Evolutionary conservation across 2,329 filamentous ascomycete species (phyloP).

Genomic region (Apiospora kogelbergensis): DNA sequence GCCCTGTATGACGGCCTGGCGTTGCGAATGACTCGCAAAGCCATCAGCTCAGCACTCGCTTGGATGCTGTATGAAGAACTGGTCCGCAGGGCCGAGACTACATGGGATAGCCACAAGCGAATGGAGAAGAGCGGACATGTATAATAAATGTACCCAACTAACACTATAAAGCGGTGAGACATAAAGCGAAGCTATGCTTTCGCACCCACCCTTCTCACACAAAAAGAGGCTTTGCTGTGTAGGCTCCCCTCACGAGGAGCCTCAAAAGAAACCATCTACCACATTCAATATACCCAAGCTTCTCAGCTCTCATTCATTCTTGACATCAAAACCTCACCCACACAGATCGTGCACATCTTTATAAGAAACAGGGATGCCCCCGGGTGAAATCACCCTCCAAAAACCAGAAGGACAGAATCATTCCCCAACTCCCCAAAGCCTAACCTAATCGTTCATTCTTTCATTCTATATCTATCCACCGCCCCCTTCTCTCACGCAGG

Average conservation of each 20-base stretch:
- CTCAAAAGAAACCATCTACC: not conserved
- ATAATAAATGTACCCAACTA: slow-evolving; percentile 17
- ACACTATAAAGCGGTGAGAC: not conserved
- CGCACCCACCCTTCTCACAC: not conserved
- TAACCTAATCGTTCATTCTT: not conserved
- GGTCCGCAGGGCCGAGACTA: slow-evolving; percentile 65
- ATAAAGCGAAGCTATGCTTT: not conserved
- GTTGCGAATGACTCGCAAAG: slow-evolving; percentile 86
- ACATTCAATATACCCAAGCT: not conserved
- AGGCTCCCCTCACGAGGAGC: not conserved
- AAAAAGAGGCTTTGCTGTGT: slow-evolving; percentile 8
- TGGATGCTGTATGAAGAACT: slow-evolving; percentile 98
- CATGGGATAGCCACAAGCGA: slow-evolving; percentile 23
- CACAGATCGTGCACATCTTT: slow-evolving; percentile 13
- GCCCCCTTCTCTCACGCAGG: slow-evolving; percentile 32
- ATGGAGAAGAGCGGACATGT: slow-evolving; percentile 21
- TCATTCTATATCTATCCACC: too few relatives aligned
- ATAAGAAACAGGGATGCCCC: not conserved
- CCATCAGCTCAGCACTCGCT: slow-evolving; percentile 87
- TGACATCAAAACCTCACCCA: not conserved
- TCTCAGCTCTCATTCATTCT: not conserved
- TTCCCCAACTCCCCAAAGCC: not conserved
- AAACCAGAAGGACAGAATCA: not conserved
- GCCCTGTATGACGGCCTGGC: slow-evolving; percentile 85
- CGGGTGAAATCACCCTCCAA: not conserved